A percentile compares a stretch with the other conserved stretches of the same genome.
phyloP scores from a whole-genome alignment of 2,329 filamentous ascomycete species.

The Monosporascus sp. region DNA sequence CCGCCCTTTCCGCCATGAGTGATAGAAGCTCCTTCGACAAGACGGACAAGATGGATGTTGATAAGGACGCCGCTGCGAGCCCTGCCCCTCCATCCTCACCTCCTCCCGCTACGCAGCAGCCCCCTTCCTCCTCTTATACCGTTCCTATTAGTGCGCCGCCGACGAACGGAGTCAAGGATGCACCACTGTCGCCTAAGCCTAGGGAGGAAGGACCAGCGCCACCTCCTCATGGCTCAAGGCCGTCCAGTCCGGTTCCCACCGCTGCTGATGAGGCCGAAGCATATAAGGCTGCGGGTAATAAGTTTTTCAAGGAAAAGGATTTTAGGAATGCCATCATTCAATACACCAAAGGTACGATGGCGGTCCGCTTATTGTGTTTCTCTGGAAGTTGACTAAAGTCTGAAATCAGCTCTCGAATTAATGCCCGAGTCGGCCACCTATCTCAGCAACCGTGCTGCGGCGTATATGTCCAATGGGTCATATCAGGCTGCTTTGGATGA shows the following conservation, averaged over 20 bases:
- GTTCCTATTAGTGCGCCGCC: constrained; percentile 43
- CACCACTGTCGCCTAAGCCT: constrained; percentile 35
- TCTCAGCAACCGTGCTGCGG: constrained; percentile 89
- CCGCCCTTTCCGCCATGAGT: constrained; percentile 59
- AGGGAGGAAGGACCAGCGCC: constrained; percentile 56
- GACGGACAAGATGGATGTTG: constrained; percentile 60
- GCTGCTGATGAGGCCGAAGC: constrained; percentile 74
- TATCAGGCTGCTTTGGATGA: constrained; percentile 81
- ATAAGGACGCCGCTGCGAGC: constrained; percentile 55
- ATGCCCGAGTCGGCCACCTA: constrained; percentile 84
- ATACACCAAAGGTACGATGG: constrained; percentile 78
- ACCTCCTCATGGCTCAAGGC: constrained; percentile 65
- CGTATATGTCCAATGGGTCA: constrained; percentile 81
- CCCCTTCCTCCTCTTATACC: constrained; percentile 37
- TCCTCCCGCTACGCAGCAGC: constrained; percentile 40
- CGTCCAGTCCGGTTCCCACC: constrained; percentile 51
- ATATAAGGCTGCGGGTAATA: constrained; percentile 91
- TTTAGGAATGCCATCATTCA: constrained; percentile 84
- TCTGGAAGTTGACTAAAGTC: constrained; percentile 7
- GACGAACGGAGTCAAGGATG: constrained; percentile 41
- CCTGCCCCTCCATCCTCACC: constrained; percentile 48
- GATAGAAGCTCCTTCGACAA: constrained; percentile 46
- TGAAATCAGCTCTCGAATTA: constrained; percentile 76
- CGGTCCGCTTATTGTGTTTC: constrained; percentile 4
- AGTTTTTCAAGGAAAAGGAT: constrained; percentile 92